Conservation (phyloP, 805 yeast species). For the Dipodascus albidus region DNA sequence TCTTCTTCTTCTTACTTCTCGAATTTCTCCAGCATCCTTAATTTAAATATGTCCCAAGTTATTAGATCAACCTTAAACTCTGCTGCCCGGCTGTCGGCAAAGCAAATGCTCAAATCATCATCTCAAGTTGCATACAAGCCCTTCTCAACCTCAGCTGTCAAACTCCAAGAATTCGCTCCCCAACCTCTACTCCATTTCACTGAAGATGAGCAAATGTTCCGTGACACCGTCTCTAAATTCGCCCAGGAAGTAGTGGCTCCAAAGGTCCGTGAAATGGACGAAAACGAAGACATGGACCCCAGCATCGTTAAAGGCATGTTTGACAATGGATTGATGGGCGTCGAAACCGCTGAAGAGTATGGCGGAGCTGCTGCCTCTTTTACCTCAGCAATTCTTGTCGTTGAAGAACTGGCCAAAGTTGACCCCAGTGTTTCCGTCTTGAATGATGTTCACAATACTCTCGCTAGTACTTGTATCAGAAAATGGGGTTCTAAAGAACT, state of each 20-base stretch:
- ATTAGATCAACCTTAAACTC: neutral
- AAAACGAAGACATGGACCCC: slow-evolving; percentile 25
- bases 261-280: slow-evolving; percentile 29
- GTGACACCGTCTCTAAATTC: slow-evolving; percentile 29
- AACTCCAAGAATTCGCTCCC: slow-evolving; percentile 3
- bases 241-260: slow-evolving; percentile 31
- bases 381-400: slow-evolving; percentile 34
- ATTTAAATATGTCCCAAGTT: neutral
- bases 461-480: slow-evolving; percentile 31
- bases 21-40: neutral
- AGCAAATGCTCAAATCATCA: neutral
- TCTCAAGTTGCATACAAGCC: neutral
- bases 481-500: slow-evolving; percentile 28
- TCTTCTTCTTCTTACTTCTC: neutral
- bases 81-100: neutral
- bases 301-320: slow-evolving; percentile 24
- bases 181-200: slow-evolving; percentile 17
- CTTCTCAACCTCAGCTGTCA: slow-evolving; percentile 3
- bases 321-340: slow-evolving; percentile 34
- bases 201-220: slow-evolving; percentile 32
- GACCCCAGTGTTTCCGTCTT: slow-evolving; percentile 32
- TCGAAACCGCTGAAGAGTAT: slow-evolving; percentile 34
- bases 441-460: slow-evolving; percentile 36
- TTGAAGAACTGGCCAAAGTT: slow-evolving; percentile 34
- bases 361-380: slow-evolving; percentile 36